Conservation (phyloP, 495 filamentous ascomycete species). For the Aspergillus diversus region DNA sequence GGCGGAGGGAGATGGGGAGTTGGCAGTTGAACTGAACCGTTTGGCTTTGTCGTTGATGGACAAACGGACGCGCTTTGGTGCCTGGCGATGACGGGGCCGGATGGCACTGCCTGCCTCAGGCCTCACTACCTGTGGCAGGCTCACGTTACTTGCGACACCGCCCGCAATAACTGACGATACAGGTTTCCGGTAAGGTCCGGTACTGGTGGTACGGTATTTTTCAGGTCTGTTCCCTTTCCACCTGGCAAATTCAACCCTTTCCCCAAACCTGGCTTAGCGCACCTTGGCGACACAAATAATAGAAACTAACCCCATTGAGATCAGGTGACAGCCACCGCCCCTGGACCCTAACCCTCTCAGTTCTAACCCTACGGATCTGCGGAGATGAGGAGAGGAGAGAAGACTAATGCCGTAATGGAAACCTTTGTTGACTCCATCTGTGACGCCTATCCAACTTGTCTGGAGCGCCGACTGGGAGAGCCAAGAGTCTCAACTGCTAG, state of each 20-base stretch:
- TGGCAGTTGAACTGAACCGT: conserved; percentile 3
- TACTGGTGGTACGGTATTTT: too few species aligned
- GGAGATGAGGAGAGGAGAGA: conserved; percentile 16
- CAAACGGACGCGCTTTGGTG: conserved; percentile 28
- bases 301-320: too few species aligned
- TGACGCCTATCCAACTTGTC: conserved; percentile 3
- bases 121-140: background rate
- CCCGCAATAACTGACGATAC: too few species aligned
- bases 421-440: conserved; percentile 21
- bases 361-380: conserved; percentile 7
- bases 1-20: conserved; percentile 17
- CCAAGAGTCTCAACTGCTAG: conserved; percentile 19
- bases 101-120: conserved; percentile 13
- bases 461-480: conserved; percentile 13
- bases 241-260: too few species aligned
- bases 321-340: background rate
- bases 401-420: conserved; percentile 30
- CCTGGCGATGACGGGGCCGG: conserved; percentile 19
- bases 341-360: conserved; percentile 1
- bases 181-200: too few species aligned
- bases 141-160: background rate
- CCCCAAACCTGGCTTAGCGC: too few species aligned
- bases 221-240: too few species aligned
- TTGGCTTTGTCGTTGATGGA: conserved; percentile 12
- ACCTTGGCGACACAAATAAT: too few species aligned